phyloP scores from a whole-genome alignment of 1,284 basidiomycete species.

The Microbotryum violaceum region DNA sequence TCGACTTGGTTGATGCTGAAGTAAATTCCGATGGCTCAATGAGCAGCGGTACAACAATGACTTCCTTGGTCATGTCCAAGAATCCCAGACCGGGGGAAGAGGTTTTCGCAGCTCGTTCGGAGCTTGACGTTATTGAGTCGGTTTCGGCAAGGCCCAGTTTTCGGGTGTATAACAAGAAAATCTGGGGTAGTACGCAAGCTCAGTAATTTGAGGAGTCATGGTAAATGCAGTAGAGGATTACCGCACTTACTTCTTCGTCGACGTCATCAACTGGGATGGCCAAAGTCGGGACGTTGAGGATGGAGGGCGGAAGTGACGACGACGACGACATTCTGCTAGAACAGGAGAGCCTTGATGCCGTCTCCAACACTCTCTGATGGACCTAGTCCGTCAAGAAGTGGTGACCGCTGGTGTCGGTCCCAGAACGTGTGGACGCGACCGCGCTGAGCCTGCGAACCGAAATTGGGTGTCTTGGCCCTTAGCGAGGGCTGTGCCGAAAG shows the following conservation, averaged over 20 bases:
- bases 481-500: too few relatives aligned
- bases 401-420: too few relatives aligned
- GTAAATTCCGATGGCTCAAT: background rate
- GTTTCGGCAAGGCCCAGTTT: slow-evolving; percentile 7
- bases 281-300: background rate
- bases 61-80: background rate
- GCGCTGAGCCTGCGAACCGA: too few relatives aligned
- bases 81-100: slow-evolving; percentile 11
- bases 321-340: background rate
- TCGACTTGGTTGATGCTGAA: background rate
- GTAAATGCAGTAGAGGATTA: background rate
- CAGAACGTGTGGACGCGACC: too few relatives aligned
- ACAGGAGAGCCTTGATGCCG: too few relatives aligned
- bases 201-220: too few relatives aligned
- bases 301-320: background rate
- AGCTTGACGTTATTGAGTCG: background rate
- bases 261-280: slow-evolving; percentile 14
- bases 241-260: slow-evolving; percentile 23
- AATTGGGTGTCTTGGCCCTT: too few relatives aligned
- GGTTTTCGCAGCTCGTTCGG: background rate
- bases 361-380: too few relatives aligned
- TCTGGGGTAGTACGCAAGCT: slow-evolving; percentile 2
- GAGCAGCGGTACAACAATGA: slow-evolving; percentile 9
- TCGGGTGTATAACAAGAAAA: slow-evolving; percentile 24
- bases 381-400: too few relatives aligned